Base-by-base conservation (phyloP, 2,329 filamentous ascomycete genomes). In the Sporothrix pallida region DNA sequence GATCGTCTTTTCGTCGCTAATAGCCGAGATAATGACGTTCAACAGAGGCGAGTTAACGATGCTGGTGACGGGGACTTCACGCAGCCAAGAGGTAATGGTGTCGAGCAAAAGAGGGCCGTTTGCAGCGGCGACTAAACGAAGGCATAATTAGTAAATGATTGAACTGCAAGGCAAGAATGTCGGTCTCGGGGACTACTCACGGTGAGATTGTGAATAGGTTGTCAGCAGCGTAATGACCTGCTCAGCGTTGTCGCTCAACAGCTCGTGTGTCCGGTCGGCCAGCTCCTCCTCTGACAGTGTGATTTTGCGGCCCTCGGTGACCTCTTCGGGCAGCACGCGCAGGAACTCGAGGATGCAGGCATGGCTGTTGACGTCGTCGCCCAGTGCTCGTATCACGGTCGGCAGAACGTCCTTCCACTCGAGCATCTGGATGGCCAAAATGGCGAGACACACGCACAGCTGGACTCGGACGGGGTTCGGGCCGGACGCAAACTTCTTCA, bases 241-340 rank as follows among this genome's bases (percentile, higher is more conserved):
- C 77, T 91, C 87, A 73, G 94, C 93, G 82, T 98, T 99, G 82
- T 97, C 92, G 83, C 93, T 91, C 82, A 99, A 86, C 79, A 99
- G 87, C 83, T 97, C 95, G 82, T 89, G 90, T 77, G 96, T 98
- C 86, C 96, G 92, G 79, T 88, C 86, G 77, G 87, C 88, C 82
- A 99, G 89, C 83, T 98, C 95, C 86, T 98, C 95, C 92, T 99
- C 96, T 1, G 94, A 95, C 85, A 99, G 89, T 88, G 94, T 97
- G 88, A 99, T 98, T 87, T 98, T 99, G 85, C 96, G 94, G 85
- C 96, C 96, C 88, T 99, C 95, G 78, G 93, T 98, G 81, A 99
- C 96, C 88, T 99, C 96, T 87, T 99, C 96, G 73, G 96, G 96
- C 77, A 99, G 90, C 79, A 99, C 95, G 83, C 94, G 94, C 77